A percentile compares a stretch with the other conserved stretches of the same genome.
Evolutionary conservation across 83 land plant species (phyloP).

Genomic region (Diphasiastrum complanatum): DNA sequence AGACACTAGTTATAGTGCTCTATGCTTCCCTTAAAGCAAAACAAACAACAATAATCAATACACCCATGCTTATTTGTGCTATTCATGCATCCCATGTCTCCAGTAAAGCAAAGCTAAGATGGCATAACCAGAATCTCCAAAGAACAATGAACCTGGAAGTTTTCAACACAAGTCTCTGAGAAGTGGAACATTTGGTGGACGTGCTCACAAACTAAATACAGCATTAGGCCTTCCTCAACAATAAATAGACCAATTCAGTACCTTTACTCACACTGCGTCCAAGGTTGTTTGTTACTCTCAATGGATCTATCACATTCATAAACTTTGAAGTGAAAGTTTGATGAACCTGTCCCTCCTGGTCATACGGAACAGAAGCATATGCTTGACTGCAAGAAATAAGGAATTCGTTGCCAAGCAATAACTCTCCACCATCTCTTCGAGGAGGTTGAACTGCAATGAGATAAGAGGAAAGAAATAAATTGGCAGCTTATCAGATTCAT

Average conservation of each 20-base stretch:
- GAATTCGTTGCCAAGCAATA: slow-evolving; percentile 57
- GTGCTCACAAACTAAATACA: slow-evolving; percentile 1
- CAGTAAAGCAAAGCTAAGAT: too few relatives aligned
- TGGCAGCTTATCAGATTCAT: not conserved
- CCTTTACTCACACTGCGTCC: slow-evolving; percentile 94
- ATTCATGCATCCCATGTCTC: too few relatives aligned
- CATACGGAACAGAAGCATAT: slow-evolving; percentile 65
- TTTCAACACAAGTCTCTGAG: too few relatives aligned
- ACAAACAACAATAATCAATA: too few relatives aligned
- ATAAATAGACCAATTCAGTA: slow-evolving; percentile 1
- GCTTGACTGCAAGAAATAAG: slow-evolving; percentile 44
- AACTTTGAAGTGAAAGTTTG: slow-evolving; percentile 62
- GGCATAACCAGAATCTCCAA: too few relatives aligned
- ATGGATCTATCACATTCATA: slow-evolving; percentile 18
- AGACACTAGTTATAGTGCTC: too few relatives aligned
- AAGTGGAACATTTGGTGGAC: too few relatives aligned
- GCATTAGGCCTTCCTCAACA: not conserved
- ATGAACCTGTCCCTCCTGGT: slow-evolving; percentile 46
- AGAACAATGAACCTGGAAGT: too few relatives aligned
- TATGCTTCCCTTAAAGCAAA: too few relatives aligned
- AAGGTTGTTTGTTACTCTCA: slow-evolving; percentile 71
- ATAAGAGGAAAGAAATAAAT: not conserved
- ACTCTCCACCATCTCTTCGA: slow-evolving; percentile 57
- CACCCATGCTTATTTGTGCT: too few relatives aligned
- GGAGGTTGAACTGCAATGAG: slow-evolving; percentile 69